Evolutionary conservation across 768 basidiomycete genomes (phyloP).

Genomic region (Candolleomyces eurysporus): DNA sequence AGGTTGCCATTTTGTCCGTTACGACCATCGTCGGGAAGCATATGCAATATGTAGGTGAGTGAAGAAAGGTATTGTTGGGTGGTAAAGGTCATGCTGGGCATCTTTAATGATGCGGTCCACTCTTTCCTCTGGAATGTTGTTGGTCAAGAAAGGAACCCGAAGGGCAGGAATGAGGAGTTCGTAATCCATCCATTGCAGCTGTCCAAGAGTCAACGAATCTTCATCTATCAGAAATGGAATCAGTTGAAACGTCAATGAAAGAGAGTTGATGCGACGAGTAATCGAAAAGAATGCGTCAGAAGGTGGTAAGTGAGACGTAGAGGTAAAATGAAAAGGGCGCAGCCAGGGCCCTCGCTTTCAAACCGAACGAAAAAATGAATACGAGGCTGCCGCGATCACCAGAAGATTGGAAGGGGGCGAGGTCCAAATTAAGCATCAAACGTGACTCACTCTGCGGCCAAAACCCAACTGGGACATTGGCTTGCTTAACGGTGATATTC

Average conservation of each 20-base stretch:
- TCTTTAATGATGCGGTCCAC: constrained; percentile 57
- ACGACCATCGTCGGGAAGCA: constrained; percentile 32
- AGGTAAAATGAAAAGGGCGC: too few species aligned
- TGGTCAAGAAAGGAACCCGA: constrained; percentile 54
- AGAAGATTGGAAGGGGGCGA: too few species aligned
- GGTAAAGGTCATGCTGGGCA: constrained; percentile 66
- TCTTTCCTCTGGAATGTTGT: constrained; percentile 50
- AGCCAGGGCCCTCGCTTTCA: too few species aligned
- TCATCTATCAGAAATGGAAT: constrained; percentile 39
- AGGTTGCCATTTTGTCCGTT: too few species aligned
- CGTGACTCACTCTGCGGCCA: constrained; percentile 55
- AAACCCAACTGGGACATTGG: constrained; percentile 66
- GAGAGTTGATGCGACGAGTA: constrained; percentile 1
- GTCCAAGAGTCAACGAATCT: constrained; percentile 59
- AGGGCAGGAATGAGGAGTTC: constrained; percentile 65
- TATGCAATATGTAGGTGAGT: constrained; percentile 59
- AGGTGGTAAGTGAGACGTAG: neutral
- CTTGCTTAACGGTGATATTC: constrained; percentile 51
- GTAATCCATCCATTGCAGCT: constrained; percentile 73
- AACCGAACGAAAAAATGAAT: too few species aligned
- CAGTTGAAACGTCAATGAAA: constrained; percentile 7
- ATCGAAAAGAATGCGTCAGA: neutral
- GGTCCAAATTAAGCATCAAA: neutral
- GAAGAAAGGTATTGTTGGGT: constrained; percentile 50
- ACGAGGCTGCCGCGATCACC: too few species aligned